phyloP scores from a whole-genome alignment of 2,329 filamentous ascomycete species.

The Claviceps sp. region DNA sequence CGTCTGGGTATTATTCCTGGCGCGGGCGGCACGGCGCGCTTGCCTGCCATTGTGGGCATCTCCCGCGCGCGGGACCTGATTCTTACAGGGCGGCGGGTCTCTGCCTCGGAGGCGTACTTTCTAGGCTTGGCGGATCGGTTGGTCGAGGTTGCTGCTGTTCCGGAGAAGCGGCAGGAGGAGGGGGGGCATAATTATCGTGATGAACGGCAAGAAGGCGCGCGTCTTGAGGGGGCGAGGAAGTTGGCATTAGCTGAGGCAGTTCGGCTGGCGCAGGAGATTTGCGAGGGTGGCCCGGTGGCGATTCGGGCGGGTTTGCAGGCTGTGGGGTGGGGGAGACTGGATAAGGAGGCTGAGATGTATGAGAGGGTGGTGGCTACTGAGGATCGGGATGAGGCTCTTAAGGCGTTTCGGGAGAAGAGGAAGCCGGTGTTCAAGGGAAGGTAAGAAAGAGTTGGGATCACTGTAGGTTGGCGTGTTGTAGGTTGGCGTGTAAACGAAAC shows the following conservation, averaged over 20 bases:
- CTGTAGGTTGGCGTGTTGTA: neutral
- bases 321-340: slow-evolving; percentile 57
- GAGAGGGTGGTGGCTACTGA: slow-evolving; percentile 69
- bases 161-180: slow-evolving; percentile 30
- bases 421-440: slow-evolving; percentile 44
- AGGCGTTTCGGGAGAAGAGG: slow-evolving; percentile 60
- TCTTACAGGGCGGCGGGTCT: slow-evolving; percentile 76
- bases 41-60: slow-evolving; percentile 69
- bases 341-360: slow-evolving; percentile 79
- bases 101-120: slow-evolving; percentile 77
- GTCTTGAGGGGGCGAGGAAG: slow-evolving; percentile 47
- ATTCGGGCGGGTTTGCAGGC: slow-evolving; percentile 68
- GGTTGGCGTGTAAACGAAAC: neutral
- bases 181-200: slow-evolving; percentile 7
- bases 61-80: slow-evolving; percentile 79
- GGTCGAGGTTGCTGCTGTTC: slow-evolving; percentile 57
- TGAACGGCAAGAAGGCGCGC: no score
- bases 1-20: slow-evolving; percentile 88
- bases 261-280: slow-evolving; percentile 69
- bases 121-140: slow-evolving; percentile 81
- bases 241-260: slow-evolving; percentile 65
- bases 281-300: slow-evolving; percentile 77
- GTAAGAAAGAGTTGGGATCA: slow-evolving; percentile 16
- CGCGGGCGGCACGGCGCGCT: slow-evolving; percentile 80
- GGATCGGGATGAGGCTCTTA: slow-evolving; percentile 78